phyloP scores from a whole-genome alignment of 225 moss, liverwort and hornwort species.

The Marchantia polymorpha region DNA sequence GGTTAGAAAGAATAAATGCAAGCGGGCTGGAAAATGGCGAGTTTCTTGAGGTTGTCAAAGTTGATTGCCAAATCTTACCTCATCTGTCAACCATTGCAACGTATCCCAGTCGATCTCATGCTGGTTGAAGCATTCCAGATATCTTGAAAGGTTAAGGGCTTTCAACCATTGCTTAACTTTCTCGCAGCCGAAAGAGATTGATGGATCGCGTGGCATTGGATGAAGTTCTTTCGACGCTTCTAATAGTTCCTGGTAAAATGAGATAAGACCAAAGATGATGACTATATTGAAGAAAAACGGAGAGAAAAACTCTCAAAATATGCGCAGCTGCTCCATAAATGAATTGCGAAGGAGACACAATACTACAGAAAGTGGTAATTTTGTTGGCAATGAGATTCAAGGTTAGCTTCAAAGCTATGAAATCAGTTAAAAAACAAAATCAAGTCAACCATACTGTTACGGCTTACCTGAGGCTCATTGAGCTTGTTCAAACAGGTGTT shows the following conservation, averaged over 20 bases:
- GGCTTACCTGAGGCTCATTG: constrained; percentile 28
- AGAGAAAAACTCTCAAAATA: not conserved
- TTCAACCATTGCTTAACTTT: constrained; percentile 72
- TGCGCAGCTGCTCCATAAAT: not conserved
- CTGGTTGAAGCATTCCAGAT: constrained; percentile 61
- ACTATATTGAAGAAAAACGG: not conserved
- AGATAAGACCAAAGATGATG: not conserved
- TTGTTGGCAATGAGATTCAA: no score
- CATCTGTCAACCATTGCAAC: constrained; percentile 85
- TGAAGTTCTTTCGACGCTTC: not conserved
- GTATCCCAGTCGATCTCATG: constrained; percentile 98
- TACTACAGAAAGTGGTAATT: no score
- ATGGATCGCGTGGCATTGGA: constrained; percentile 20
- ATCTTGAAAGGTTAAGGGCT: constrained; percentile 65
- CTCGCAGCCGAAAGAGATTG: constrained; percentile 29
- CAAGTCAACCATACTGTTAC: not conserved
- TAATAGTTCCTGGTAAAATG: constrained; percentile 1
- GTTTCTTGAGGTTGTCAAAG: not conserved
- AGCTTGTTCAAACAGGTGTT: constrained; percentile 58
- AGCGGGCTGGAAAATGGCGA: no score
- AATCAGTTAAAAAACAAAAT: not conserved
- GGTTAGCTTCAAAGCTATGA: no score
- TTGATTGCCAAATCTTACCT: constrained; percentile 44
- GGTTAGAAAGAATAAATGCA: no score
- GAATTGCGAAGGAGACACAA: no score